Conservation (phyloP, 495 filamentous ascomycete species). For the Mycothermus thermophilus region DNA sequence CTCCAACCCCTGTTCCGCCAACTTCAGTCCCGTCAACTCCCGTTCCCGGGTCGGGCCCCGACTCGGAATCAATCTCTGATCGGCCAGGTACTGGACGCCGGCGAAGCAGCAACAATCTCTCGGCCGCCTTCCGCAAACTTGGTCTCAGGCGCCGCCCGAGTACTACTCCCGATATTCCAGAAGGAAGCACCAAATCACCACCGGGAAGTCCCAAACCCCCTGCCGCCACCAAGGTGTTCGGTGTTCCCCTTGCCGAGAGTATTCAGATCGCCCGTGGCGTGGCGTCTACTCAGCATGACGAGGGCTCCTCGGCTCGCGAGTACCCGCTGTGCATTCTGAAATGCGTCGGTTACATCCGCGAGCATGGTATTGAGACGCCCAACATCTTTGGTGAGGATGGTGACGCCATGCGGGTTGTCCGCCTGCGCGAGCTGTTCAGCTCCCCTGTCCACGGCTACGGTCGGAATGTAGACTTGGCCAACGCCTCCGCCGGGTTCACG, state of each 20-base stretch:
- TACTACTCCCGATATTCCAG: conserved; percentile 7
- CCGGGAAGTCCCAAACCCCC: no score
- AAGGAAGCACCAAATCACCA: conserved; percentile 4
- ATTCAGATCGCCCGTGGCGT: conserved; percentile 28
- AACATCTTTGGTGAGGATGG: conserved; percentile 27
- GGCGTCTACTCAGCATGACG: conserved; percentile 24
- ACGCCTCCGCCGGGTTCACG: no score
- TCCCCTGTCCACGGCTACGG: conserved; percentile 23
- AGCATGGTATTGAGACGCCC: conserved; percentile 20
- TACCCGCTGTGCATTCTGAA: conserved; percentile 33
- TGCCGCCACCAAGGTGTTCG: conserved; percentile 28
- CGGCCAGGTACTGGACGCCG: conserved; percentile 14
- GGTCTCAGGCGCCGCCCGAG: conserved; percentile 1
- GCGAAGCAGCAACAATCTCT: conserved; percentile 21
- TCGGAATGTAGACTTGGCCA: conserved; percentile 23
- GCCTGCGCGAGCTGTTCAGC: conserved; percentile 24
- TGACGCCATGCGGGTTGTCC: conserved; percentile 17
- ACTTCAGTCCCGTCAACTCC: no score
- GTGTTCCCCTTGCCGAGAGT: conserved; percentile 22
- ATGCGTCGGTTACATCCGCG: conserved; percentile 29
- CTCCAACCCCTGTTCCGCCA: no score
- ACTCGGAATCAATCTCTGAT: neutral
- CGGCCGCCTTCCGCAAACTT: conserved; percentile 15
- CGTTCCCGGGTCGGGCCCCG: neutral
- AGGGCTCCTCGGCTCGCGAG: conserved; percentile 23